Conservation (phyloP, 2,329 filamentous ascomycete genomes). For the Sporothrix inflata region DNA sequence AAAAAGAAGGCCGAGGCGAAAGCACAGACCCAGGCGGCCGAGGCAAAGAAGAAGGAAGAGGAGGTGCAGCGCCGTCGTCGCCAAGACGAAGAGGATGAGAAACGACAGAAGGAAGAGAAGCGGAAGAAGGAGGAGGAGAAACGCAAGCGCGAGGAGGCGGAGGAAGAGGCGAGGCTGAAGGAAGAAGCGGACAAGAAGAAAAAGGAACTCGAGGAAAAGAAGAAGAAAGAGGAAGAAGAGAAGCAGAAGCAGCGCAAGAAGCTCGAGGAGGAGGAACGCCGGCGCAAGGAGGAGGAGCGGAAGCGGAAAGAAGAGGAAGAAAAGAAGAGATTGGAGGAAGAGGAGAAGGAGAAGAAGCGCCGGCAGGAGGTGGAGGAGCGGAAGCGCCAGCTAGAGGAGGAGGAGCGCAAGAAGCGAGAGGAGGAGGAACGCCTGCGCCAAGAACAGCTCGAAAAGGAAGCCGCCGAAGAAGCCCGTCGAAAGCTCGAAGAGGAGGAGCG, state of each 20-base stretch:
- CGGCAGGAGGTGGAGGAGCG: slow-evolving; percentile 52
- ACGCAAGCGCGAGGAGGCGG: slow-evolving; percentile 36
- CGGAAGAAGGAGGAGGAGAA: slow-evolving; percentile 44
- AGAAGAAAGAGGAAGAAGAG: slow-evolving; percentile 39
- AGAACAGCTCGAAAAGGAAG: slow-evolving; percentile 29
- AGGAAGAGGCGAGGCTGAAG: slow-evolving; percentile 39
- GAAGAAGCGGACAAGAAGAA: slow-evolving; percentile 39
- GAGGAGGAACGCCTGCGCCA: slow-evolving; percentile 33
- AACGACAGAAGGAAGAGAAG: slow-evolving; percentile 37
- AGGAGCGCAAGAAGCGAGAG: slow-evolving; percentile 51
- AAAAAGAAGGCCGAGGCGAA: slow-evolving; percentile 38
- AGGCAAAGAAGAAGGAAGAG: slow-evolving; percentile 40
- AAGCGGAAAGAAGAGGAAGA: slow-evolving; percentile 45
- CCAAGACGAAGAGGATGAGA: slow-evolving; percentile 40
- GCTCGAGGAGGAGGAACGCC: slow-evolving; percentile 38
- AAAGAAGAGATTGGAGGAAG: slow-evolving; percentile 40
- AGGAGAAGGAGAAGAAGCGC: slow-evolving; percentile 47
- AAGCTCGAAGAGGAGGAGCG: slow-evolving; percentile 56
- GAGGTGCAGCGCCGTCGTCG: slow-evolving; percentile 38
- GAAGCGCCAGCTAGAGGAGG: slow-evolving; percentile 55
- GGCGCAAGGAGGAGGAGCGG: slow-evolving; percentile 39
- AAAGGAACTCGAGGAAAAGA: slow-evolving; percentile 36
- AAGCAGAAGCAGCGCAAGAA: slow-evolving; percentile 37
- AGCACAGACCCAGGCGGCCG: slow-evolving; percentile 31
- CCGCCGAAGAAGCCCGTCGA: slow-evolving; percentile 36